Percentiles rank a stretch among this genome's conserved stretches.
Conservation (phyloP, 768 basidiomycete species). For the Lactarius tabidus region DNA sequence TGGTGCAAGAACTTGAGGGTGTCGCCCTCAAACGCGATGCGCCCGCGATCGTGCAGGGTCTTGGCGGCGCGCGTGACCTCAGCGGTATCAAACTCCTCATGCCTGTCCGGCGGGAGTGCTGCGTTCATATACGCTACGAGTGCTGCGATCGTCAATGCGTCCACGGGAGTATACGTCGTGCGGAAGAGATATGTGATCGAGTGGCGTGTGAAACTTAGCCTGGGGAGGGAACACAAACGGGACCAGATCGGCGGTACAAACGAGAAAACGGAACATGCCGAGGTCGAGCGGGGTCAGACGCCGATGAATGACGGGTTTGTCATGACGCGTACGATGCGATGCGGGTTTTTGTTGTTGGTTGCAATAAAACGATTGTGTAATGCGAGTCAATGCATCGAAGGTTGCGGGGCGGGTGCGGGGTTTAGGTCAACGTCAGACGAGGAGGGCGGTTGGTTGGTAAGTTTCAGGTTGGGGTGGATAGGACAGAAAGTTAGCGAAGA, state of each 20-base stretch:
- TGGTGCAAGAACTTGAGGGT: conserved; percentile 28
- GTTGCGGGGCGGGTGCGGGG: neutral
- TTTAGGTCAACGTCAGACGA: conserved; percentile 7
- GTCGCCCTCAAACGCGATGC: conserved; percentile 34
- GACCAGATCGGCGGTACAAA: neutral
- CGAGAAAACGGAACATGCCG: neutral
- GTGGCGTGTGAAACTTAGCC: conserved; percentile 55
- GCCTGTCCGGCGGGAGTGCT: conserved; percentile 71
- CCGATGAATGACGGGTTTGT: neutral
- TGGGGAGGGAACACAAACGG: conserved; percentile 26
- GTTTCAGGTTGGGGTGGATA: neutral
- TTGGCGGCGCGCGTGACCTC: conserved; percentile 48
- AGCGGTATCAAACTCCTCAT: conserved; percentile 76
- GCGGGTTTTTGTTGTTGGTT: neutral
- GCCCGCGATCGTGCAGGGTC: conserved; percentile 32
- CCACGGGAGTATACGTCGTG: conserved; percentile 60
- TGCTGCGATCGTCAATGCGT: conserved; percentile 67
- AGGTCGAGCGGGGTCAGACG: neutral
- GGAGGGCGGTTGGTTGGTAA: neutral
- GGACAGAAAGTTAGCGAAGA: neutral
- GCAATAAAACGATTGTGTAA: neutral
- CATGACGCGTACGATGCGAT: neutral
- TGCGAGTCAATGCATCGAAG: conserved; percentile 2
- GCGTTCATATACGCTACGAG: conserved; percentile 71
- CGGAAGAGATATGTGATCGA: conserved; percentile 63